Conservation (phyloP, 2,329 filamentous ascomycete species). For the Chaetomium globosum region DNA sequence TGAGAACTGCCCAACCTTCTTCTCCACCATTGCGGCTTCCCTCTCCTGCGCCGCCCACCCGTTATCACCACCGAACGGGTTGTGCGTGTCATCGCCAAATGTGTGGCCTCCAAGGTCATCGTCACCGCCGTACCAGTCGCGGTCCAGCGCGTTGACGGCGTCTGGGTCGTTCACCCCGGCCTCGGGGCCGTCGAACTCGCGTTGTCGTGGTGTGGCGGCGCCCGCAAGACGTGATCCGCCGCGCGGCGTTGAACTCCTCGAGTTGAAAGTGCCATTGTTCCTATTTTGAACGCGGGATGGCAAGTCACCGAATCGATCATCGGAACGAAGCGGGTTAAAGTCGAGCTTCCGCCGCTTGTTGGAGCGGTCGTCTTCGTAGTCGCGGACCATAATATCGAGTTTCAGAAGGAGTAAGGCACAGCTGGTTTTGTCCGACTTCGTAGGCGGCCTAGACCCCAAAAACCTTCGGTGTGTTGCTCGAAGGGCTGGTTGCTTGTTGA, state of each 20-base stretch:
- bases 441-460: neutral
- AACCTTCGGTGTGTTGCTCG: neutral
- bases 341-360: conserved; percentile 68
- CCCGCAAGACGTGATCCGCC: conserved; percentile 40
- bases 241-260: conserved; percentile 39
- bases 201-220: conserved; percentile 52
- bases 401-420: neutral
- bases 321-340: conserved; percentile 54
- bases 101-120: conserved; percentile 83
- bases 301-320: conserved; percentile 60
- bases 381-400: conserved; percentile 37
- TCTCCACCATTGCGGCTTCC: conserved; percentile 75
- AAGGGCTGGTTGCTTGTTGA: conserved; percentile 11
- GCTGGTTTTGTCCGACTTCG: neutral
- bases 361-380: conserved; percentile 45
- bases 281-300: conserved; percentile 45
- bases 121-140: conserved; percentile 91
- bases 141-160: conserved; percentile 69
- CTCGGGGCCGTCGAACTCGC: conserved; percentile 64
- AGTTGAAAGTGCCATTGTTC: conserved; percentile 34
- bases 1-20: conserved; percentile 68
- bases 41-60: conserved; percentile 72
- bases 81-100: conserved; percentile 89
- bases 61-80: conserved; percentile 80
- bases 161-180: conserved; percentile 67